These are phyloP conservation scores for Entelexis sorbosivorans DNA, from an alignment of 1,139 yeast genomes.

Conservation along the genomic window DNA sequence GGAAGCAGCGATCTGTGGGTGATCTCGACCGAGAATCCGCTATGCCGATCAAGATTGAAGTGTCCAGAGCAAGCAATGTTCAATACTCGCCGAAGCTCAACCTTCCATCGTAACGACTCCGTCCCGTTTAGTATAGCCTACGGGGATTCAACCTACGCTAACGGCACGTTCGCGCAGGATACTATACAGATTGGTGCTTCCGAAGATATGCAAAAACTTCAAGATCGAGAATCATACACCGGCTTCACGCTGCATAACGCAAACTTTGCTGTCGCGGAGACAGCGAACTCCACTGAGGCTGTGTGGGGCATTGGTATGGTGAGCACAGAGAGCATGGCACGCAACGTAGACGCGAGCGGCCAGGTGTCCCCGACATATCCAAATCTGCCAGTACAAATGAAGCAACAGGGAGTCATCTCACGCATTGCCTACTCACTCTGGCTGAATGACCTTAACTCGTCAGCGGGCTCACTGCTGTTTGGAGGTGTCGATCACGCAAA, in stretches of 20 bases:
- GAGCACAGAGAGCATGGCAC: slow-evolving; percentile 31
- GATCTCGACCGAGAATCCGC: slow-evolving; percentile 19
- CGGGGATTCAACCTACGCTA: slow-evolving; percentile 27
- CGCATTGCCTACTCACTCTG: slow-evolving; percentile 42
- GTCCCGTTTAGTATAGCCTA: slow-evolving; percentile 29
- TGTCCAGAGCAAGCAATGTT: slow-evolving; percentile 27
- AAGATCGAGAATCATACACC: background rate
- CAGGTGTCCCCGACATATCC: slow-evolving; percentile 19
- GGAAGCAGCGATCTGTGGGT: slow-evolving; percentile 39
- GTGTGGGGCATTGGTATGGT: slow-evolving; percentile 32
- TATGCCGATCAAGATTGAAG: slow-evolving; percentile 9
- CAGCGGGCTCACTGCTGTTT: slow-evolving; percentile 41
- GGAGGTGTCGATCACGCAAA: slow-evolving; percentile 51
- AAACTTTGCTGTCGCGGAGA: slow-evolving; percentile 28
- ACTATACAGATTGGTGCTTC: slow-evolving; percentile 9
- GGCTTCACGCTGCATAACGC: slow-evolving; percentile 18
- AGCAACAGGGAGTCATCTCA: slow-evolving; percentile 22
- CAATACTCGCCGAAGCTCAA: slow-evolving; percentile 28
- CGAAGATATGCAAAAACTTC: background rate
- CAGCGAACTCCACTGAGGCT: slow-evolving; percentile 28
- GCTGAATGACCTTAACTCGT: slow-evolving; percentile 35
- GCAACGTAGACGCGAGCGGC: slow-evolving; percentile 5
- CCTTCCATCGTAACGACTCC: slow-evolving; percentile 25
- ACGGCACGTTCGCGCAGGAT: slow-evolving; percentile 27
- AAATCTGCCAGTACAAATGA: slow-evolving; percentile 23